These are phyloP conservation scores for Penicillium macrosclerotiorum DNA, from an alignment of 495 filamentous ascomycete genomes.

Conservation along the genomic window DNA sequence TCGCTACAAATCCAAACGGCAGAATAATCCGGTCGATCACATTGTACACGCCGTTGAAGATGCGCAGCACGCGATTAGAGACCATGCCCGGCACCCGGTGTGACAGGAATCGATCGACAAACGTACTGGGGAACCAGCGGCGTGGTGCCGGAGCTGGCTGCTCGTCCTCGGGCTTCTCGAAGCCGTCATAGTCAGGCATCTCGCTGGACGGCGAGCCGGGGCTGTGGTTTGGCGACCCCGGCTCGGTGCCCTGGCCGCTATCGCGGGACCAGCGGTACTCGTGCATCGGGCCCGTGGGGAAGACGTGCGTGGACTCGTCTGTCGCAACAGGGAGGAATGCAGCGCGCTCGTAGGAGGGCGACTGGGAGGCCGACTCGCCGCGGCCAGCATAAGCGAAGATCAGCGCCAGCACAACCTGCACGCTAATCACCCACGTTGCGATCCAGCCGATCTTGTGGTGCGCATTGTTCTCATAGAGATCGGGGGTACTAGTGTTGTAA, in stretches of 20 bases:
- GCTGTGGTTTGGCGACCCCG: slow-evolving; percentile 65
- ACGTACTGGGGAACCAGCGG: slow-evolving; percentile 44
- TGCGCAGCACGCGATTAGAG: slow-evolving; percentile 58
- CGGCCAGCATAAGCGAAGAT: slow-evolving; percentile 52
- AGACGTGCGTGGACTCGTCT: slow-evolving; percentile 58
- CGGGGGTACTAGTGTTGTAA: slow-evolving; percentile 80
- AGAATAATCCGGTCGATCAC: slow-evolving; percentile 62
- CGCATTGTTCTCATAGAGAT: slow-evolving; percentile 83
- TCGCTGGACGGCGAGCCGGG: slow-evolving; percentile 55
- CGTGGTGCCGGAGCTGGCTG: slow-evolving; percentile 35
- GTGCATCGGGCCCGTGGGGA: slow-evolving; percentile 38
- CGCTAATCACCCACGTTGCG: slow-evolving; percentile 65
- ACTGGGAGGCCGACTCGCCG: slow-evolving; percentile 25
- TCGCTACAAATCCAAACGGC: slow-evolving; percentile 60
- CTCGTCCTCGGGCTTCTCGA: slow-evolving; percentile 53
- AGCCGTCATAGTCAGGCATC: slow-evolving; percentile 52
- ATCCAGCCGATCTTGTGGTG: slow-evolving; percentile 92
- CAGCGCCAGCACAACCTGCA: slow-evolving; percentile 67
- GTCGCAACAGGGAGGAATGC: slow-evolving; percentile 68
- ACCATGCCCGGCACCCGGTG: slow-evolving; percentile 55
- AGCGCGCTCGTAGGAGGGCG: slow-evolving; percentile 36
- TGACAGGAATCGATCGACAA: slow-evolving; percentile 47
- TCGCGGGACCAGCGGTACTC: slow-evolving; percentile 73
- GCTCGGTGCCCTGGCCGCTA: slow-evolving; percentile 86
- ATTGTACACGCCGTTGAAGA: slow-evolving; percentile 56